A percentile compares a stretch with the other conserved stretches of the same genome.
These are phyloP conservation scores for Aureobasidium sp. DNA, from an alignment of 2,329 filamentous ascomycete genomes.

Conservation along the genomic window DNA sequence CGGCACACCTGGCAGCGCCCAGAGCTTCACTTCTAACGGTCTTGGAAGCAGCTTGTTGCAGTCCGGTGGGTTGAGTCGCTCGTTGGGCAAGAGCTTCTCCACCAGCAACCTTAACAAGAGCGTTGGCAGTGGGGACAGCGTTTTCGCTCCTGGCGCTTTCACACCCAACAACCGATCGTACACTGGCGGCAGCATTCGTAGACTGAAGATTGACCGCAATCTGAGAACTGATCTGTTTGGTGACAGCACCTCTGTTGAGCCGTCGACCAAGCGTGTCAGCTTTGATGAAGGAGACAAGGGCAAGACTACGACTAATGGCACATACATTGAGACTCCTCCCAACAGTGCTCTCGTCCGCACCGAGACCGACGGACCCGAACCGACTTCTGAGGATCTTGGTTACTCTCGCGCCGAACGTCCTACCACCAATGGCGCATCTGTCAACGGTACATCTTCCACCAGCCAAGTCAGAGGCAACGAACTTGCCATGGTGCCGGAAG, in stretches of 20 bases:
- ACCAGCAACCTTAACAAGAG: constrained; percentile 77
- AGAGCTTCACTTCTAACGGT: constrained; percentile 60
- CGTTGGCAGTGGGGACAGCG: constrained; percentile 71
- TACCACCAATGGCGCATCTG: constrained; percentile 28
- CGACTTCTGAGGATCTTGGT: constrained; percentile 52
- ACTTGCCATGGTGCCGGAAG: constrained; percentile 71
- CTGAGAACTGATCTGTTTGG: constrained; percentile 63
- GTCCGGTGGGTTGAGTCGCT: constrained; percentile 52
- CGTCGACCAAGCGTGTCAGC: constrained; percentile 71
- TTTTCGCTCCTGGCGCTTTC: constrained; percentile 79
- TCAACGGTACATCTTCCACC: constrained; percentile 51
- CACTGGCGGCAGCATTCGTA: constrained; percentile 71
- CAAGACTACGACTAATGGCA: constrained; percentile 24
- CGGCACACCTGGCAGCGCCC: constrained; percentile 67
- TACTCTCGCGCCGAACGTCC: constrained; percentile 48
- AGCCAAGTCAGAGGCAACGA: constrained; percentile 64
- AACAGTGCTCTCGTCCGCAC: constrained; percentile 47
- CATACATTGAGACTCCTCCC: constrained; percentile 33
- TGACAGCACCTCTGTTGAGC: constrained; percentile 35
- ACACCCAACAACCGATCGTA: constrained; percentile 55
- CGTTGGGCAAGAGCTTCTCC: constrained; percentile 80
- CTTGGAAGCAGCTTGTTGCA: constrained; percentile 59
- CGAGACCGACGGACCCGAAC: constrained; percentile 44
- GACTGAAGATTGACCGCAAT: constrained; percentile 83
- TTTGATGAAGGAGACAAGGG: constrained; percentile 52